phyloP scores from a whole-genome alignment of 2,329 filamentous ascomycete species.

The Lachnellula cervina region DNA sequence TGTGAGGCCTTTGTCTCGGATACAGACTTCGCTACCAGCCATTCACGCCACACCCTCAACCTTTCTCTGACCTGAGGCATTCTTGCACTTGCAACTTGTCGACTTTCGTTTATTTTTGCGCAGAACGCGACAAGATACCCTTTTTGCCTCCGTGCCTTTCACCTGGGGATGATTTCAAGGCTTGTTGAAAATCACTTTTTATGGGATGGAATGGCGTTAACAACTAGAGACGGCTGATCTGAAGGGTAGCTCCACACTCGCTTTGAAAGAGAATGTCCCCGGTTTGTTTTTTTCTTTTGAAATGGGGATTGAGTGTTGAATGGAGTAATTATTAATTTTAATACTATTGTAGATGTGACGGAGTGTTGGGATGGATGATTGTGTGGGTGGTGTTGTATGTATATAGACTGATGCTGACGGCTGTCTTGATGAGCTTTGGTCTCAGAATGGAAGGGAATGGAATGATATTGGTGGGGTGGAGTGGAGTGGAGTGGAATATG shows the following conservation, averaged over 20 bases:
- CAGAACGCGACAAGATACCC: neutral
- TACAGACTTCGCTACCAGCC: neutral
- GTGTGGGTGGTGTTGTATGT: neutral
- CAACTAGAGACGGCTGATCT: neutral
- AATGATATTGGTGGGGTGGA: neutral
- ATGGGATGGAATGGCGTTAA: neutral
- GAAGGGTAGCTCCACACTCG: neutral
- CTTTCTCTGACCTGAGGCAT: neutral
- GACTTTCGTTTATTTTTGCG: neutral
- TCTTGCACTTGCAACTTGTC: neutral
- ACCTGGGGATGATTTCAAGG: neutral
- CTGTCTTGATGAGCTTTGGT: neutral
- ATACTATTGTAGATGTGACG: slow-evolving; percentile 4
- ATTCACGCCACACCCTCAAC: neutral
- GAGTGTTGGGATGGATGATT: slow-evolving; percentile 1
- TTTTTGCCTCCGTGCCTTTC: neutral
- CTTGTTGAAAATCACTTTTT: neutral
- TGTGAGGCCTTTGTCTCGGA: slow-evolving; percentile 2
- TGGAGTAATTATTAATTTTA: slow-evolving; percentile 24
- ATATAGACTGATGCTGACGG: neutral
- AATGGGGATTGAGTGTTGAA: slow-evolving; percentile 1
- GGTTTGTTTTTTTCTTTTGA: neutral
- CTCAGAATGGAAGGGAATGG: neutral
- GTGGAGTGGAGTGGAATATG: neutral
- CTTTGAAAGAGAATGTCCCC: neutral